These are phyloP conservation scores for Rhizopogon vesiculosus DNA, from an alignment of 768 basidiomycete genomes.

Conservation along the genomic window DNA sequence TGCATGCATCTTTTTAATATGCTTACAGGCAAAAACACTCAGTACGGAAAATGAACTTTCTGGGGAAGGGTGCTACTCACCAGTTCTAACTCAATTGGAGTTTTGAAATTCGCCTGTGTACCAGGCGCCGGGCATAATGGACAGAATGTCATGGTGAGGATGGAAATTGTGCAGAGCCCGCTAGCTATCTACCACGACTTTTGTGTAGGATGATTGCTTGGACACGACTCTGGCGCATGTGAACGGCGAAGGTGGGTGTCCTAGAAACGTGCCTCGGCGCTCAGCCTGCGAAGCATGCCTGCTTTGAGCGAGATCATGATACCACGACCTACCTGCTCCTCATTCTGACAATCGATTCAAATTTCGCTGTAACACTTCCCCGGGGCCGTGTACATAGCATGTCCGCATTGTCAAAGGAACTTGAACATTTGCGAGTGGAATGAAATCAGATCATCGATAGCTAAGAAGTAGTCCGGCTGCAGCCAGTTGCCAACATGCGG, in stretches of 20 bases:
- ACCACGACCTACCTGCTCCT: too few species aligned
- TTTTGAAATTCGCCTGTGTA: background rate
- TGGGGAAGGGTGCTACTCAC: background rate
- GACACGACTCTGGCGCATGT: constrained; percentile 2
- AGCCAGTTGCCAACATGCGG: background rate
- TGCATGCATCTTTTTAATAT: background rate
- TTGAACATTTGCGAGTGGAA: background rate
- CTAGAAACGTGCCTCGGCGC: background rate
- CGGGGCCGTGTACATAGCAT: background rate
- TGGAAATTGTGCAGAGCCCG: background rate
- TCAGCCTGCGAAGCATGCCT: background rate
- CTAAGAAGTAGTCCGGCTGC: background rate
- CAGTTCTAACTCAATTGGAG: background rate
- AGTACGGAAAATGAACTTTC: background rate
- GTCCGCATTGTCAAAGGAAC: background rate
- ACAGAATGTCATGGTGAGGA: background rate
- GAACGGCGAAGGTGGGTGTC: background rate
- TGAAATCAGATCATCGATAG: background rate
- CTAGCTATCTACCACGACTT: background rate
- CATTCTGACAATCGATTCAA: background rate
- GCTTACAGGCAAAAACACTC: background rate
- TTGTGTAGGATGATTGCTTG: background rate
- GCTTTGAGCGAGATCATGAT: background rate
- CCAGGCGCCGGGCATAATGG: background rate
- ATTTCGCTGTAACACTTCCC: too few species aligned